phyloP scores from a whole-genome alignment of 352 stramenopile species.

The Halophytophthora batemanensis region DNA sequence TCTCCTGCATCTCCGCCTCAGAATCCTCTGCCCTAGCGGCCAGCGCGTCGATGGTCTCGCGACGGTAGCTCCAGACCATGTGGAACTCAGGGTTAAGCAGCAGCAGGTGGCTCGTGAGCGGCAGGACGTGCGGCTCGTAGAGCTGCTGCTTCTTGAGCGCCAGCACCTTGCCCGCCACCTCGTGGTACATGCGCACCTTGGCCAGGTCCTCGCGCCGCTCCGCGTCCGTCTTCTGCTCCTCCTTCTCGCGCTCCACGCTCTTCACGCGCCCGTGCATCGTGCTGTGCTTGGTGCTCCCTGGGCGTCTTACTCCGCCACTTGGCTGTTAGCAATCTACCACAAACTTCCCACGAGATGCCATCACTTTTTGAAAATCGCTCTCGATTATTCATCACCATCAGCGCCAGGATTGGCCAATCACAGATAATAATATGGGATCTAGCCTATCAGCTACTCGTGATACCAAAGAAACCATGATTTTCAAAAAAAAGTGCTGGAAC shows the following conservation, averaged over 20 bases:
- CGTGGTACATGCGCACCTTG: conserved; percentile 74
- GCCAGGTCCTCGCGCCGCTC: conserved; percentile 60
- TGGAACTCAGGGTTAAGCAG: conserved; percentile 96
- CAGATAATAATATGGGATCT: no score
- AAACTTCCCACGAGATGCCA: no score
- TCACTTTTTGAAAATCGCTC: no score
- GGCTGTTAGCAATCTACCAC: no score
- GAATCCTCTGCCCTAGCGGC: conserved; percentile 22
- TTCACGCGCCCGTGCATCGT: conserved; percentile 75
- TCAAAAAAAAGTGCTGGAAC: no score
- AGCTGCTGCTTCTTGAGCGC: conserved; percentile 50
- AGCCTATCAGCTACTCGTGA: no score
- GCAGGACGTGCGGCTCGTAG: conserved; percentile 53
- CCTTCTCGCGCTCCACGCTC: conserved; percentile 70
- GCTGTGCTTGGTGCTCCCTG: background rate
- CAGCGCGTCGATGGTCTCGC: conserved; percentile 83
- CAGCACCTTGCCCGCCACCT: conserved; percentile 71
- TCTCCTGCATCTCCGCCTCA: conserved; percentile 29
- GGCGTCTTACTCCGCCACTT: no score
- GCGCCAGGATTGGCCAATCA: no score
- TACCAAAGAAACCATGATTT: no score
- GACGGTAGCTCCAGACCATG: conserved; percentile 96
- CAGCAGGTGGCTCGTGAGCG: conserved; percentile 91
- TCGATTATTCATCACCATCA: no score
- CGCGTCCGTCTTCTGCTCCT: conserved; percentile 58